Evolutionary conservation across 2,329 filamentous ascomycete species (phyloP).

Genomic region (Aspergillus thermomutatus): DNA sequence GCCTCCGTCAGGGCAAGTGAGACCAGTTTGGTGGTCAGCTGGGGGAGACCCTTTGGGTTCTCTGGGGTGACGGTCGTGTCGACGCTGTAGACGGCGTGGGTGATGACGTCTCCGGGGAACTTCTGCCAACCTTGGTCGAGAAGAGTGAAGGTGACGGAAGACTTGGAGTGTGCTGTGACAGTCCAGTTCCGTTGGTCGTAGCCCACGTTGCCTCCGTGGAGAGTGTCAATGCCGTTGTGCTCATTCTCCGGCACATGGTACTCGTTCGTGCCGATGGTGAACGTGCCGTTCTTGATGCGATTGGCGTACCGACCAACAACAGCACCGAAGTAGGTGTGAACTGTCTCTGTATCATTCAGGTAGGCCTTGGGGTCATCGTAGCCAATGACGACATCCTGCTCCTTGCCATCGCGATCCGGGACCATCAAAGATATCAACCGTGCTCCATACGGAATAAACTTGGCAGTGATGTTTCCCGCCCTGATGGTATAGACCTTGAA

Average conservation of each 20-base stretch:
- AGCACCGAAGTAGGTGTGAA: conserved; percentile 48
- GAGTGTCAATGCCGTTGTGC: conserved; percentile 48
- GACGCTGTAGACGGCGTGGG: conserved; percentile 45
- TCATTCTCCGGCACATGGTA: conserved; percentile 53
- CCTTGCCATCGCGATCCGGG: conserved; percentile 48
- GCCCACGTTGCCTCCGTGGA: conserved; percentile 50
- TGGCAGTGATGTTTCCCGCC: conserved; percentile 47
- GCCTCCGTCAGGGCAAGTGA: conserved; percentile 44
- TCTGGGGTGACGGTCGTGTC: conserved; percentile 32
- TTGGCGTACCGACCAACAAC: conserved; percentile 54
- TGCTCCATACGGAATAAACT: conserved; percentile 48
- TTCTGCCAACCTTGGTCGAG: conserved; percentile 42
- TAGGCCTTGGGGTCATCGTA: conserved; percentile 48
- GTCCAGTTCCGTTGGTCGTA: conserved; percentile 51
- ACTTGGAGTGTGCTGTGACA: conserved; percentile 39
- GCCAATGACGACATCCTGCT: conserved; percentile 50
- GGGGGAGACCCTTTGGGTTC: conserved; percentile 41
- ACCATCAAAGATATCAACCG: conserved; percentile 47
- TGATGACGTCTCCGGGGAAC: conserved; percentile 48
- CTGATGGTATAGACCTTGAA: conserved; percentile 46
- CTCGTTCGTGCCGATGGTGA: conserved; percentile 46
- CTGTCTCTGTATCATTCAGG: conserved; percentile 43
- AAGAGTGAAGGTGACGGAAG: conserved; percentile 46
- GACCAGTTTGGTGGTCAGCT: conserved; percentile 44
- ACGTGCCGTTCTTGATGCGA: conserved; percentile 56